Evolutionary conservation across 345 rosid genomes (phyloP).

Genomic region (Hibiscus tridactylites): DNA sequence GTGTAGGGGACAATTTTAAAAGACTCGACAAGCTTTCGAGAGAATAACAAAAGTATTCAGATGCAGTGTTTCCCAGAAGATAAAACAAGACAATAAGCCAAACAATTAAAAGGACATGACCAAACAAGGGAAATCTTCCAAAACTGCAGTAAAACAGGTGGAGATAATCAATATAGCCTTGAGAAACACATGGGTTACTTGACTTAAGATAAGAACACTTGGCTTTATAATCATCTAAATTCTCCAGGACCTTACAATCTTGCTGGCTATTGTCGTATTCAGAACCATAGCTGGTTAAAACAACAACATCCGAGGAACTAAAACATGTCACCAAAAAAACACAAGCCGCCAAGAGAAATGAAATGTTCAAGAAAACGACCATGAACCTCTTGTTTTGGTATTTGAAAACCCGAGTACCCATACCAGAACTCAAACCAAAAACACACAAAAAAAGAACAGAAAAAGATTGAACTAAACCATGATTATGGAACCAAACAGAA

Average conservation of each 20-base stretch:
- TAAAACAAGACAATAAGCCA: background rate
- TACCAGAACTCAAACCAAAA: background rate
- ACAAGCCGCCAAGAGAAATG: conserved; percentile 28
- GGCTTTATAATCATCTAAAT: conserved; percentile 32
- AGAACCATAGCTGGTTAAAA: conserved; percentile 12
- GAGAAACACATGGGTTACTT: conserved; percentile 40
- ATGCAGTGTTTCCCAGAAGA: background rate
- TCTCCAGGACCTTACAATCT: conserved; percentile 26
- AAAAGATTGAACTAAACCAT: background rate
- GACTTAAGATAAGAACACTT: conserved; percentile 52
- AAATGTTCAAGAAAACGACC: conserved; percentile 32
- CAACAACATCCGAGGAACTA: conserved; percentile 15
- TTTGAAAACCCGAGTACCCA: background rate
- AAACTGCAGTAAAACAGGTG: conserved; percentile 54
- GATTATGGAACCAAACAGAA: background rate
- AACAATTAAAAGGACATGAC: background rate
- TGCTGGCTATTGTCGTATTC: conserved; percentile 7
- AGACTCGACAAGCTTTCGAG: background rate
- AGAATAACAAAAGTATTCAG: background rate
- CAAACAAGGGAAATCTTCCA: conserved; percentile 23
- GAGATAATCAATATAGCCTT: conserved; percentile 70
- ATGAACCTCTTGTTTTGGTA: background rate
- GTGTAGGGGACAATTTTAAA: background rate
- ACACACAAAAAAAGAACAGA: background rate
- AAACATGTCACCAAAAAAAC: conserved; percentile 16